Conservation (phyloP, 352 stramenopile genomes). For the Peronosclerospora sorghi region DNA sequence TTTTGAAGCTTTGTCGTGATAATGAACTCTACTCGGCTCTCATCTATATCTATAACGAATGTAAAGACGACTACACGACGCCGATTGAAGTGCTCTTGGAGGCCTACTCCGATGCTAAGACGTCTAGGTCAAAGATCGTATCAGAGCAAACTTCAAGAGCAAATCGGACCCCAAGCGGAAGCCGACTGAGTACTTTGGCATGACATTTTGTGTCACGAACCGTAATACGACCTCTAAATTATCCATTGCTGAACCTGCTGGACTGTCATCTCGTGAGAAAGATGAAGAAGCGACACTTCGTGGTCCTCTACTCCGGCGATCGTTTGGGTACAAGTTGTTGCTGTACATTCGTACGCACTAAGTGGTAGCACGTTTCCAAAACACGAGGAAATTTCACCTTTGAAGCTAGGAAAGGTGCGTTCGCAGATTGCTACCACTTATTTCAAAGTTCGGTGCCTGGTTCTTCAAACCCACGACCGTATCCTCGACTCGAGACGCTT, state of each 20-base stretch:
- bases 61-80: constrained; percentile 87
- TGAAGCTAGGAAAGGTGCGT: too few species aligned
- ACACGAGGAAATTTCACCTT: too few species aligned
- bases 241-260: too few species aligned
- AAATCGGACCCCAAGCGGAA: constrained; percentile 24
- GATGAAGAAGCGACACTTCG: constrained; percentile 37
- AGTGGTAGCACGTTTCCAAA: constrained; percentile 72
- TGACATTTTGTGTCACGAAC: constrained; percentile 48
- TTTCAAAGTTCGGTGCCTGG: constrained; percentile 52
- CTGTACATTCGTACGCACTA: constrained; percentile 88
- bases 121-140: constrained; percentile 11
- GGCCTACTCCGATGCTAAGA: constrained; percentile 42
- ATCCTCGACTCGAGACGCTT: too few species aligned
- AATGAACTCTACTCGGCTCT: constrained; percentile 90
- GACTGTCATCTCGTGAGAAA: too few species aligned
- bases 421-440: constrained; percentile 80
- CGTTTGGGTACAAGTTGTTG: too few species aligned
- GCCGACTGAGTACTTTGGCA: constrained; percentile 45
- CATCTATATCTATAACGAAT: constrained; percentile 91
- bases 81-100: constrained; percentile 88
- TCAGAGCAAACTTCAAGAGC: constrained; percentile 7
- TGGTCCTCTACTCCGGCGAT: constrained; percentile 43
- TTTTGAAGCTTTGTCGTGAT: too few species aligned
- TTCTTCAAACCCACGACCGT: constrained; percentile 25
- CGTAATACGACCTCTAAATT: constrained; percentile 22